Conservation (phyloP, 768 basidiomycete genomes). For the Xerocomus potaroensis region DNA sequence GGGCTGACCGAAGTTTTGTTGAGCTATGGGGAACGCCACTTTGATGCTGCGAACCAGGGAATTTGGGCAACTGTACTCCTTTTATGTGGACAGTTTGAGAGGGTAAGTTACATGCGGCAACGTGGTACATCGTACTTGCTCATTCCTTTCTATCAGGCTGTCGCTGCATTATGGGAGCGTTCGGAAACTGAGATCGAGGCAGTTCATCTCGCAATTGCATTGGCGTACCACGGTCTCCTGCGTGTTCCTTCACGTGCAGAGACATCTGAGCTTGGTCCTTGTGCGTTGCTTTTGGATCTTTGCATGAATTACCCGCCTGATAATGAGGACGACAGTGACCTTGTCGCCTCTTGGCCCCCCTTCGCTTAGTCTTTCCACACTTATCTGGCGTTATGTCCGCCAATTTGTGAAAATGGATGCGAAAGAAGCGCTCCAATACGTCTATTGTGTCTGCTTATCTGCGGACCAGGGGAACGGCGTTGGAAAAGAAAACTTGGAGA, state of each 20-base stretch:
- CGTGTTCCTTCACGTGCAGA: conserved; percentile 79
- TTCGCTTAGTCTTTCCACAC: conserved; percentile 73
- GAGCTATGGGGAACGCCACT: conserved; percentile 78
- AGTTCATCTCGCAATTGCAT: conserved; percentile 86
- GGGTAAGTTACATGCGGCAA: conserved; percentile 44
- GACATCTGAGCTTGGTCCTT: conserved; percentile 76
- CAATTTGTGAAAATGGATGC: conserved; percentile 92
- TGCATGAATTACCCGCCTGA: not conserved
- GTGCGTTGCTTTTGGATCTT: conserved; percentile 43
- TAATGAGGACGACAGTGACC: conserved; percentile 46
- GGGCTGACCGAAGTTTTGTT: conserved; percentile 71
- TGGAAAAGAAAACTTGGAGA: conserved; percentile 82
- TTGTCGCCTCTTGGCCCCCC: conserved; percentile 65
- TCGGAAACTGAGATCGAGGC: conserved; percentile 88
- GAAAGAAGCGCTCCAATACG: conserved; percentile 91
- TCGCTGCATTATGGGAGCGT: conserved; percentile 86
- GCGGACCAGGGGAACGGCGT: conserved; percentile 65
- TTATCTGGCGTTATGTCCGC: conserved; percentile 90
- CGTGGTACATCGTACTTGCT: not conserved
- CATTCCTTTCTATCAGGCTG: conserved; percentile 50
- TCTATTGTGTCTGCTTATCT: conserved; percentile 78
- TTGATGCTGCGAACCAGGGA: conserved; percentile 62
- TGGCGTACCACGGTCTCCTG: conserved; percentile 90
- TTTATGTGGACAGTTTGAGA: conserved; percentile 92
- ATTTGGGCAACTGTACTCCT: conserved; percentile 82